Percentiles rank a stretch among this genome's conserved stretches.
Conservation (phyloP, 306 rosid species). For the Quercus wislizeni region DNA sequence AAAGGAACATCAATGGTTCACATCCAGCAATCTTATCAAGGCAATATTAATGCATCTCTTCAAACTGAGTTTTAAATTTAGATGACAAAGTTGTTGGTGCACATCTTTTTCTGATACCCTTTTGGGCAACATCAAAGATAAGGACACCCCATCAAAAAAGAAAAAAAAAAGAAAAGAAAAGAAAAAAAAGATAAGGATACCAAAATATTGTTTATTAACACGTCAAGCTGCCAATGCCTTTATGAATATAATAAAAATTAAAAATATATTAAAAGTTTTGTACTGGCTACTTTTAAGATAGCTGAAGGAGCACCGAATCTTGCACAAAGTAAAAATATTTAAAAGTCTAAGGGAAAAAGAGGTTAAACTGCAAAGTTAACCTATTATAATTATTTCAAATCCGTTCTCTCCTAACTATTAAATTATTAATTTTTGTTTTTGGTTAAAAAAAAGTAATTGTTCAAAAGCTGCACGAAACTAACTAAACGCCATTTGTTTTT, state of each 20-base stretch:
- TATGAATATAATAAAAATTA: too few relatives aligned
- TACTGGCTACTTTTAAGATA: too few relatives aligned
- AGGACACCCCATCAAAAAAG: neutral
- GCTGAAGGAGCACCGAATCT: fast-evolving
- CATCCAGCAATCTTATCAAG: neutral
- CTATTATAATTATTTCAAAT: neutral
- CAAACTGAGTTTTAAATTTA: neutral
- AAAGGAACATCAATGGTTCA: neutral
- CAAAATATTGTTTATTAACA: neutral
- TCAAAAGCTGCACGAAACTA: neutral
- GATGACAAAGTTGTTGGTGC: neutral
- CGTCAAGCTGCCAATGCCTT: neutral
- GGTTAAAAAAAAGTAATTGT: too few relatives aligned
- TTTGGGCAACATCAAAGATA: neutral
- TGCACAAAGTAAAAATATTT: too few relatives aligned
- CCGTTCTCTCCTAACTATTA: too few relatives aligned
- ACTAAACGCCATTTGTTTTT: neutral
- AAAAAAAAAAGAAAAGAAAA: too few relatives aligned
- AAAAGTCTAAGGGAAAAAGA: fast-evolving
- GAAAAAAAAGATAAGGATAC: neutral
- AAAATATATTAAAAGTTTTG: too few relatives aligned
- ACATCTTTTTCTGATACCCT: neutral
- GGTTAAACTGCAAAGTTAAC: fast-evolving
- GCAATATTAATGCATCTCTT: neutral
- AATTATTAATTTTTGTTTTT: too few relatives aligned